Conservation (phyloP, 768 basidiomycete genomes). For the Hortiboletus flavorubellus region DNA sequence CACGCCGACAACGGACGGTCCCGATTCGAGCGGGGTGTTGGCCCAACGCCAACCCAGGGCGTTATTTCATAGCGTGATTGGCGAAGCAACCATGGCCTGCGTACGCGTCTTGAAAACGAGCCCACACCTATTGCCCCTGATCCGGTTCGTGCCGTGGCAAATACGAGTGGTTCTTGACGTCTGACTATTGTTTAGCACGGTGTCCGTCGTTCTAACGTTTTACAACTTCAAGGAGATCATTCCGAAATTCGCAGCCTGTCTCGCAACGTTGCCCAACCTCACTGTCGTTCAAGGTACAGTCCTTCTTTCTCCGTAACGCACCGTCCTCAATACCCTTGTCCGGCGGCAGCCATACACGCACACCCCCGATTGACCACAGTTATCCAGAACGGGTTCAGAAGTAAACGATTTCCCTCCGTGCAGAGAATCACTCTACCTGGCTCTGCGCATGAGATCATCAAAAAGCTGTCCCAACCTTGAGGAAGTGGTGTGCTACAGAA, state of each 20-base stretch:
- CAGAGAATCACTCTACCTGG: constrained; percentile 6
- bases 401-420: constrained; percentile 5
- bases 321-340: background rate
- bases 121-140: background rate
- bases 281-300: constrained; percentile 3
- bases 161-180: background rate
- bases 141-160: constrained; percentile 2
- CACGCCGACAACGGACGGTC: background rate
- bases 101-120: background rate
- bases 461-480: constrained; percentile 10
- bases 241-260: constrained; percentile 6
- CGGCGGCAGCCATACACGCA: constrained; percentile 1
- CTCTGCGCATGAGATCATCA: constrained; percentile 7
- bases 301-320: background rate
- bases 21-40: background rate
- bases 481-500: constrained; percentile 3
- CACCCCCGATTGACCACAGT: background rate
- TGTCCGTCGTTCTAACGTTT: too few species aligned
- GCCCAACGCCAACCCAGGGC: background rate
- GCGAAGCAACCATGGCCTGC: background rate
- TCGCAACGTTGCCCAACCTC: constrained; percentile 3
- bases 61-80: background rate
- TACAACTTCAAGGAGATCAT: background rate
- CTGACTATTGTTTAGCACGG: background rate
- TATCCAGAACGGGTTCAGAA: constrained; percentile 9